Percentiles rank a stretch among this genome's conserved stretches.
Evolutionary conservation across 2,329 filamentous ascomycete genomes (phyloP).

Genomic region (Dothideomycetidae sp.): DNA sequence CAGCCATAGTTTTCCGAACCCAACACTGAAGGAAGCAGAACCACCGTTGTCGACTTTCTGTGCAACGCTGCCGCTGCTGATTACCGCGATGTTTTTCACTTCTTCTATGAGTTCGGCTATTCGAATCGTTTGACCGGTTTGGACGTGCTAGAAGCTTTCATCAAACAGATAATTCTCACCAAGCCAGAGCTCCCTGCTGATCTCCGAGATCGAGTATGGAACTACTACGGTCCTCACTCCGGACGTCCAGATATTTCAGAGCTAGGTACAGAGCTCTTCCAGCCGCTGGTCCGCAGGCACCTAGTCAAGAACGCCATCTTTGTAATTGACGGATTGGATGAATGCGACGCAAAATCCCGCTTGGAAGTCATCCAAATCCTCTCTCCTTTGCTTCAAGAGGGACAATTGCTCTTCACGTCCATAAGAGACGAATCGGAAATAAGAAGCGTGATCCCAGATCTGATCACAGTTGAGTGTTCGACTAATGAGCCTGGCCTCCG

Average conservation of each 20-base stretch:
- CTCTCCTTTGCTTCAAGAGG: background rate
- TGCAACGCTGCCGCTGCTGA: background rate
- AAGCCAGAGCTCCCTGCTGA: background rate
- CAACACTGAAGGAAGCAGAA: background rate
- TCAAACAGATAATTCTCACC: background rate
- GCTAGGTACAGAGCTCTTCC: constrained; percentile 1
- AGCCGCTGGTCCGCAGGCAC: background rate
- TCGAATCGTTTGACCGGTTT: no score
- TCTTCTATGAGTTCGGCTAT: background rate
- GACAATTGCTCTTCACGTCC: background rate
- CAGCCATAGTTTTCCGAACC: no score
- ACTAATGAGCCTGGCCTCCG: background rate
- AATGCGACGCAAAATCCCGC: constrained; percentile 1
- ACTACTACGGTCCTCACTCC: constrained; percentile 1
- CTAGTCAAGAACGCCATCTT: background rate
- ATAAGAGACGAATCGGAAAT: background rate
- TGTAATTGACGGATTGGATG: constrained; percentile 9
- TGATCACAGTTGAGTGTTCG: background rate
- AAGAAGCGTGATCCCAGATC: background rate
- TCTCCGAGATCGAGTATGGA: background rate
- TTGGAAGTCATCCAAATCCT: background rate
- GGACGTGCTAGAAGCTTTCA: background rate
- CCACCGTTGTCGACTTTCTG: background rate
- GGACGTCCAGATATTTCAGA: background rate
- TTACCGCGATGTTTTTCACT: background rate